Percentiles rank a stretch among this genome's conserved stretches.
phyloP scores from a whole-genome alignment of 257 asterid species.

The Coffea canephora region DNA sequence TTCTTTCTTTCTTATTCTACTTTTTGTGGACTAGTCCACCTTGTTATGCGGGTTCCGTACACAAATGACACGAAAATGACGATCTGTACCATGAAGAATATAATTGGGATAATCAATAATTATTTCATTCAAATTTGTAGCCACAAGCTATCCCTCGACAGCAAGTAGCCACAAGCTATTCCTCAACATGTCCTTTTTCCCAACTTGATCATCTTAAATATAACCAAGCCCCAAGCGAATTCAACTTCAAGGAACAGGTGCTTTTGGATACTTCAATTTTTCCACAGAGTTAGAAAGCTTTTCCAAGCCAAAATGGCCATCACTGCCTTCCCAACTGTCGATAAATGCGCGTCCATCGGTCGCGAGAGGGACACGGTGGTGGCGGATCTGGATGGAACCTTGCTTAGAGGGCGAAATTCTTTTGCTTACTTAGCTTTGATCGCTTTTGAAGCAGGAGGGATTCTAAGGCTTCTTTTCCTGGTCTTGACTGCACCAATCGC shows the following conservation, averaged over 20 bases:
- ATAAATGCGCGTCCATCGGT: slow-evolving; percentile 44
- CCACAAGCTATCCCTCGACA: too few species aligned
- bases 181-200: slow-evolving; percentile 10
- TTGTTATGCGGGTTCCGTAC: too few species aligned
- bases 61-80: neutral
- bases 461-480: slow-evolving; percentile 43
- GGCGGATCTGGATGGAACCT: slow-evolving; percentile 66
- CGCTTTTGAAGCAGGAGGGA: slow-evolving; percentile 54
- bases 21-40: neutral
- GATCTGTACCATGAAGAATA: slow-evolving; percentile 7
- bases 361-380: slow-evolving; percentile 56
- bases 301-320: slow-evolving; percentile 9
- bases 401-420: slow-evolving; percentile 52
- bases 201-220: neutral
- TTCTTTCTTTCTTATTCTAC: neutral
- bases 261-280: neutral
- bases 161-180: neutral
- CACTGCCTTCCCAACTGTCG: slow-evolving; percentile 40
- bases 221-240: neutral
- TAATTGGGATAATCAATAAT: neutral
- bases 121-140: neutral
- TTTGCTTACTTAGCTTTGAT: slow-evolving; percentile 55
- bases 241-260: slow-evolving; percentile 10
- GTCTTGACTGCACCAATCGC: slow-evolving; percentile 49
- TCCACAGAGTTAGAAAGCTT: neutral